Evolutionary conservation across 2,329 filamentous ascomycete genomes (phyloP).

Genomic region (Lachnellula willkommii): DNA sequence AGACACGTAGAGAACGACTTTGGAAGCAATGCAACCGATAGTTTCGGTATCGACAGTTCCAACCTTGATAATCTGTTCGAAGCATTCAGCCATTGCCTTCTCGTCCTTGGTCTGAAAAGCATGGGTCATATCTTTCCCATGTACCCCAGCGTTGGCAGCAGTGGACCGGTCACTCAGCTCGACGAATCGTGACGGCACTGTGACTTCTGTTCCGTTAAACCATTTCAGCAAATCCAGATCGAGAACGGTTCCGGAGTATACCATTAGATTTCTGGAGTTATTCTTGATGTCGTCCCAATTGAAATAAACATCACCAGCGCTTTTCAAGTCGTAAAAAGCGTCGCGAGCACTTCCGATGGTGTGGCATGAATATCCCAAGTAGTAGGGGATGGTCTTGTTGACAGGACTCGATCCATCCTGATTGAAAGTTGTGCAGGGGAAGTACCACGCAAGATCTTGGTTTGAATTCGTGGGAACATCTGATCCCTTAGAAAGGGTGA

Average conservation of each 20-base stretch:
- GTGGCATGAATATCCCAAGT: conserved; percentile 84
- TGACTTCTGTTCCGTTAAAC: conserved; percentile 81
- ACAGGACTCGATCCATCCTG: conserved; percentile 82
- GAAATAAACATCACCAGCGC: conserved; percentile 85
- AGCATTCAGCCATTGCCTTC: conserved; percentile 78
- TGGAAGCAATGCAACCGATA: conserved; percentile 93
- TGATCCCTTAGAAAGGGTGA: conserved; percentile 64
- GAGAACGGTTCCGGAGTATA: conserved; percentile 90
- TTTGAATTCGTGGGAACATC: conserved; percentile 72
- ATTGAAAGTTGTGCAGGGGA: conserved; percentile 85
- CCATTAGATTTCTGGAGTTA: conserved; percentile 78
- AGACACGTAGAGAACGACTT: conserved; percentile 93
- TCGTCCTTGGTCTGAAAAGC: conserved; percentile 74
- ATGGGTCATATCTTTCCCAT: conserved; percentile 83
- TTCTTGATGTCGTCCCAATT: conserved; percentile 95
- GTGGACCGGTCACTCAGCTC: conserved; percentile 66
- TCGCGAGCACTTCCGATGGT: conserved; percentile 64
- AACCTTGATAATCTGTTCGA: conserved; percentile 92
- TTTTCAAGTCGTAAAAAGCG: conserved; percentile 67
- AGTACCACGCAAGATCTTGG: conserved; percentile 88
- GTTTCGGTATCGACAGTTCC: conserved; percentile 93
- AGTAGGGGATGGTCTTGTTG: conserved; percentile 69
- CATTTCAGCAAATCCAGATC: conserved; percentile 83
- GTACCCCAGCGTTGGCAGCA: conserved; percentile 55
- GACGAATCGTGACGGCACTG: conserved; percentile 70